Base-by-base conservation (phyloP, 108 stramenopile genomes). In the Stephanodiscus triporus region DNA sequence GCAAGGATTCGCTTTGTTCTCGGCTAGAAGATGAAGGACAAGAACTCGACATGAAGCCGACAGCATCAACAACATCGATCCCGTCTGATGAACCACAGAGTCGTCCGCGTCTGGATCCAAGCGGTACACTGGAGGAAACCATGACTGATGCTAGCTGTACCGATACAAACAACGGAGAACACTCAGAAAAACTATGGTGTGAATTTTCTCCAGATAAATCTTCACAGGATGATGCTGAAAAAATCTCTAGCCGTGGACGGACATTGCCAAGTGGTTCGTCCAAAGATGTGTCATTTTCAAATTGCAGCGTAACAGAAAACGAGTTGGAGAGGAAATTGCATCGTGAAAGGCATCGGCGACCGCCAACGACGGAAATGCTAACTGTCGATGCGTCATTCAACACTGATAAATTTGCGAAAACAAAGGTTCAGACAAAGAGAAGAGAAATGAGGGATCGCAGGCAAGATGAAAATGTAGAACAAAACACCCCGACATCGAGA, bases 401-500 rank as follows among this genome's bases (percentile, higher is more conserved):
- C 34, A 34, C 62, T 22, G 78, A 73, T 45, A 68, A 73, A 70
- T 73, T 56, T 55, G 72, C 72, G 6, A 72, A 59, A 47, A 73
- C 71, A 34, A 80, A 80, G 78, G 78, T 80, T 66, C 59, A 81
- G 80, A 66, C 80, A 40, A 75, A 75, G 64, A 70, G 80, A 60
- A 70, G 57, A 50, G 80, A 81, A 70, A 50, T 81, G 63, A 70
- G 68, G 61, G 80, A 81, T 55, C 56, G 80, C 50, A 59, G 80
- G 32, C 80, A 81, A 75, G 80, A 81, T 55, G 69, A 50, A 23
- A 81, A 55, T 48, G 73, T 50, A 67, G 74, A 75, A 19, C 64
- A 66, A 42, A 58, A 37, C 43, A 70, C 42, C 36, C 38, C 62
- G 27, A 57, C 40, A 14, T 34, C 1, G 30, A 68, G 38, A 19